phyloP scores from a whole-genome alignment of 306 rosid species.

The Adenanthera pavonina region DNA sequence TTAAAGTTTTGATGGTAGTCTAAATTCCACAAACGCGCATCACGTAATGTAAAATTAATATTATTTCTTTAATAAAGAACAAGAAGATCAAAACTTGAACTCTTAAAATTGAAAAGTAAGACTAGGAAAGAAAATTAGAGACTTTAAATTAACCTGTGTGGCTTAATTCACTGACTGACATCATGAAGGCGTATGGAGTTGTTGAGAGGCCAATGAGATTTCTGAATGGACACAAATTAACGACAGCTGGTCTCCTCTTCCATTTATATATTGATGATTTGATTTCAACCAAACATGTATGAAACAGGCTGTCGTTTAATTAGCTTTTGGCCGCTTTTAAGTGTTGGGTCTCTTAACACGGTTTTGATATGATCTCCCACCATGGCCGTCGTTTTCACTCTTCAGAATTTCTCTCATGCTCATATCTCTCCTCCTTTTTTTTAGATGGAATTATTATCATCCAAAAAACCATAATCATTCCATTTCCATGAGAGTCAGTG shows the following conservation, averaged over 20 bases:
- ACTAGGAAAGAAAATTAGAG: background rate
- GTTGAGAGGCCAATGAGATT: background rate
- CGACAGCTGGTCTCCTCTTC: constrained; percentile 1
- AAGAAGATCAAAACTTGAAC: background rate
- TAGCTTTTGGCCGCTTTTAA: background rate
- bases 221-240: background rate
- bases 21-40: no score
- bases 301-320: background rate
- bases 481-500: background rate
- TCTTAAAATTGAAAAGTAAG: background rate
- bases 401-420: no score
- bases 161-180: no score
- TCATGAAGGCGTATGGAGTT: background rate
- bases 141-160: background rate
- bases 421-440: background rate
- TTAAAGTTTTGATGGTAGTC: no score
- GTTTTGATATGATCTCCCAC: background rate
- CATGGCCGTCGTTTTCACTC: background rate
- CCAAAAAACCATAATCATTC: background rate
- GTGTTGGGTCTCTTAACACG: background rate
- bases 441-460: background rate
- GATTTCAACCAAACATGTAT: background rate
- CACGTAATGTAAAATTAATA: no score
- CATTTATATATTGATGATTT: no score
- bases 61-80: background rate